Conservation (phyloP, 176 grass and related monocot genomes). For the Secale cereale region DNA sequence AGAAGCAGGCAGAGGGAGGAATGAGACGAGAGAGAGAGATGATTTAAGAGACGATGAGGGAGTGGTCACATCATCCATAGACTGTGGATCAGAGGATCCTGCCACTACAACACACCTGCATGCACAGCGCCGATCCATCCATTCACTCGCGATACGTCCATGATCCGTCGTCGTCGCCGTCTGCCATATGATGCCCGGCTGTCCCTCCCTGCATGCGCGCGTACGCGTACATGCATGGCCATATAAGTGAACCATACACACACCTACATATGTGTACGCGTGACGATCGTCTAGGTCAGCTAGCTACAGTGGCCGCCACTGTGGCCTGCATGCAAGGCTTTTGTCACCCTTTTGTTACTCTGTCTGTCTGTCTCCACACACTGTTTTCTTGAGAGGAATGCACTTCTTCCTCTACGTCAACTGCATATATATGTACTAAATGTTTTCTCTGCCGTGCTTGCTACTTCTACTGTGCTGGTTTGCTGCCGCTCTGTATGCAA, state of each 20-base stretch:
- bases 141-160: neutral
- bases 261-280: conserved; percentile 19
- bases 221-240: conserved; percentile 4
- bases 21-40: conserved; percentile 35
- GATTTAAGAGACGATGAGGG: conserved; percentile 62
- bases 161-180: neutral
- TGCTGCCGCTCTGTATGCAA: neutral
- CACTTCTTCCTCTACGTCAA: neutral
- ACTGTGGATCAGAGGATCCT: neutral
- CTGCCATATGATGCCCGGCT: neutral
- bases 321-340: neutral
- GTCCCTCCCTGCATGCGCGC: too few relatives aligned
- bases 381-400: neutral
- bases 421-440: neutral
- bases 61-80: conserved; percentile 41
- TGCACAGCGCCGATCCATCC: neutral
- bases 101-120: neutral
- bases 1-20: neutral
- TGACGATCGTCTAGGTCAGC: neutral
- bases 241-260: conserved; percentile 21
- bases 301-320: neutral
- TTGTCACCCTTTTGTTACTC: conserved; percentile 16
- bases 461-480: neutral
- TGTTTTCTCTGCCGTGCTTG: neutral
- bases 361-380: neutral